Percentiles rank a stretch among this genome's conserved stretches.
Evolutionary conservation across 257 asterid genomes (phyloP).

Genomic region (Cordia subcordata): DNA sequence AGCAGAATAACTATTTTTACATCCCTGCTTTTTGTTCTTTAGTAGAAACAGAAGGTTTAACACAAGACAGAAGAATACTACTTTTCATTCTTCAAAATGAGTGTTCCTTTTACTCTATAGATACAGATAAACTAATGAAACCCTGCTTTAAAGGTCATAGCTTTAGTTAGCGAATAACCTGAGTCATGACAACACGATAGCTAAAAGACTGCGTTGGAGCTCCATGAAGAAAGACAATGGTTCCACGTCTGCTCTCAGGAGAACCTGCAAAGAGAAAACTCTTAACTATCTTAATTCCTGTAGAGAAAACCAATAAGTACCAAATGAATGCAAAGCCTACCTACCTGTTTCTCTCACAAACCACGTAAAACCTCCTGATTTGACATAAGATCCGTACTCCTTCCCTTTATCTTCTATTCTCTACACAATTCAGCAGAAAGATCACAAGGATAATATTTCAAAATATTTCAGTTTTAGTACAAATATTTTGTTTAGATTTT

Average conservation of each 20-base stretch:
- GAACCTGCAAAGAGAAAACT: slow-evolving; percentile 54
- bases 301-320: not conserved
- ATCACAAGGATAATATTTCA: too few species aligned
- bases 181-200: slow-evolving; percentile 92
- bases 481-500: too few species aligned
- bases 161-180: slow-evolving; percentile 44
- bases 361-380: slow-evolving; percentile 86
- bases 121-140: not conserved
- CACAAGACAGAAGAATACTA: not conserved
- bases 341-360: slow-evolving; percentile 97
- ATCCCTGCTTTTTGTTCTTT: too few species aligned
- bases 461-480: too few species aligned
- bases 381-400: slow-evolving; percentile 67
- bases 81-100: not conserved
- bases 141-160: not conserved
- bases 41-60: too few species aligned
- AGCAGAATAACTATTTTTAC: too few species aligned
- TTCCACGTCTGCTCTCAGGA: slow-evolving; percentile 67
- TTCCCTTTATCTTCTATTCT: slow-evolving; percentile 83
- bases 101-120: too few species aligned
- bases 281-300: slow-evolving; percentile 5
- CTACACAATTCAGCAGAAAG: slow-evolving; percentile 29
- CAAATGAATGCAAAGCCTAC: slow-evolving; percentile 17
- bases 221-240: slow-evolving; percentile 87
- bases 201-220: slow-evolving; percentile 98